Conservation (phyloP, 2,329 filamentous ascomycete species). For the Diaporthe ampelina region DNA sequence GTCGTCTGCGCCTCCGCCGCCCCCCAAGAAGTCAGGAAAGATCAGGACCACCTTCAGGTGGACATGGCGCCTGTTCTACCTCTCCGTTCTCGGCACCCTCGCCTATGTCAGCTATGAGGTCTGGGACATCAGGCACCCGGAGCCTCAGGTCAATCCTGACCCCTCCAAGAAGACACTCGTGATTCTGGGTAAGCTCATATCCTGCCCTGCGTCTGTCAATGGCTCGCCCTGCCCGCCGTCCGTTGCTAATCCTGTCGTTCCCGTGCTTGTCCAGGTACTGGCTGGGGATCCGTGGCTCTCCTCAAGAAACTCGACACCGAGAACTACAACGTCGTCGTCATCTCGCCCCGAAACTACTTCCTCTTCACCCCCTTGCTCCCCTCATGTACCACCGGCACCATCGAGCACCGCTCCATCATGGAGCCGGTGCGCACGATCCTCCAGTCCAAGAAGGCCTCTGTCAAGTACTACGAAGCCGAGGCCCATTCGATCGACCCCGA, state of each 20-base stretch:
- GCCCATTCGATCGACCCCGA: constrained; percentile 95
- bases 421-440: constrained; percentile 97
- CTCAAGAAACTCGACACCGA: constrained; percentile 99
- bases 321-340: constrained; percentile 98
- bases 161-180: constrained; percentile 97
- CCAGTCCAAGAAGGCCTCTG: constrained; percentile 91
- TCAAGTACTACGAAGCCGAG: constrained; percentile 98
- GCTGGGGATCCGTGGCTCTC: constrained; percentile 95
- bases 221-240: background rate
- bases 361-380: constrained; percentile 97
- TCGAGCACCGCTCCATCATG: constrained; percentile 99
- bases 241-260: constrained; percentile 42
- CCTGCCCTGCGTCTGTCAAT: background rate
- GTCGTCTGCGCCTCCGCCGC: constrained; percentile 53
- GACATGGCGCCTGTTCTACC: constrained; percentile 86
- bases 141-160: constrained; percentile 83
- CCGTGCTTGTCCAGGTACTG: constrained; percentile 75
- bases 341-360: constrained; percentile 99
- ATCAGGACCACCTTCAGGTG: constrained; percentile 80
- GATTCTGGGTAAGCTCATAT: constrained; percentile 79
- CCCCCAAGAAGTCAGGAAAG: constrained; percentile 67
- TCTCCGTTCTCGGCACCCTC: constrained; percentile 78
- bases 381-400: constrained; percentile 96
- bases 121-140: constrained; percentile 85
- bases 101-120: constrained; percentile 84